Evolutionary conservation across 148 eudicot species (phyloP), one percentile per base, ranked within the genome.

Genomic region (Vaccinium vitisidaea): DNA sequence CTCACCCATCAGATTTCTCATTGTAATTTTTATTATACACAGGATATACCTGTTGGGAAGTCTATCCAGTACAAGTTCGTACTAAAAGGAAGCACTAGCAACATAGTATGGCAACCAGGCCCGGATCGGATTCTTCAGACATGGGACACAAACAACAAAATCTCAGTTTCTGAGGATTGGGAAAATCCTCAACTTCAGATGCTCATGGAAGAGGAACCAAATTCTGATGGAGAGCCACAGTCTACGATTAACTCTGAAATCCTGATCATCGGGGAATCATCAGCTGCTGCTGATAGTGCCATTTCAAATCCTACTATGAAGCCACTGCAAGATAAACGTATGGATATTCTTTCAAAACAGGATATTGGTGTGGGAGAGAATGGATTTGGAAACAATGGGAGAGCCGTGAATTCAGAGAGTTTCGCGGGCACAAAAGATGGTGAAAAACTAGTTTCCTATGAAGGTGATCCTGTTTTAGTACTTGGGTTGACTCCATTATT

Each of bases 61-160:
- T 75, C 77, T 61, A 86, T 93, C 90, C 82, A 87, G 14, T 93
- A 88, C 88, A 93, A 93, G 85, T 88, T 93, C 87, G 84, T 93
- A 36, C 75, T 91, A 80, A 88, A 87, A 87, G 82, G 80, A 73
- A 82, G 16, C 11, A 80, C 79, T 30, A 92, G 86, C n/a, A 48
- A 77, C 9, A 48, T 89, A 82, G 52, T 83, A 79, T 93, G 95
- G 95, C 95, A 93, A 84, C 94, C 94, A 25, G 95, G 90, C 46
- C 83, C 89, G 4, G 89, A 93, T 83, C 86, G 95, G 36, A 79
- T 88, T 65, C 86, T 91, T 81, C 86, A 89, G 53, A 87, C 90
- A 67, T 88, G 88, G 89, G 85, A 92, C 61, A 88, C 93, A 5
- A 36, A 36, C 16, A 90, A 91, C 69, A 85, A 52, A 2, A 89